These are phyloP conservation scores for Abrus pulchellus DNA, from an alignment of 306 rosid species.

Conservation along the genomic window DNA sequence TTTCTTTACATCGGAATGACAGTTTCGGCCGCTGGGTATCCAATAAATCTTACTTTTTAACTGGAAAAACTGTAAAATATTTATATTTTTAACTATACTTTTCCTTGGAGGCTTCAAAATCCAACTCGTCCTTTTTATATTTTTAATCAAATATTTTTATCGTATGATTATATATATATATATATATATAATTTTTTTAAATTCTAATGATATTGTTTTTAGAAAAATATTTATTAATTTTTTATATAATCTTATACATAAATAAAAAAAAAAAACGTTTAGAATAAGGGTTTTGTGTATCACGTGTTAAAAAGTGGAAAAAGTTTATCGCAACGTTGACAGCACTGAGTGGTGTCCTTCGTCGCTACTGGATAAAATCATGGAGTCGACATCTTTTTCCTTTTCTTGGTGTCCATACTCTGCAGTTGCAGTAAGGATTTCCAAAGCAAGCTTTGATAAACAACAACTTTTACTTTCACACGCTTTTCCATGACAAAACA, in stretches of 20 bases:
- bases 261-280: too few species aligned
- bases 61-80: neutral
- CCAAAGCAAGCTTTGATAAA: neutral
- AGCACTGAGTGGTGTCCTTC: slow-evolving; percentile 1
- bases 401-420: neutral
- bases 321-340: neutral
- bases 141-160: too few species aligned
- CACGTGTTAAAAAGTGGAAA: neutral
- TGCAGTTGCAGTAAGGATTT: neutral
- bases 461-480: neutral
- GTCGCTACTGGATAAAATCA: neutral
- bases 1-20: neutral
- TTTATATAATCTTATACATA: too few species aligned
- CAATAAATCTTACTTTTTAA: neutral
- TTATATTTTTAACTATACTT: too few species aligned
- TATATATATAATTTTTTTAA: too few species aligned
- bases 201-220: too few species aligned
- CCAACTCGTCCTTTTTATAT: too few species aligned
- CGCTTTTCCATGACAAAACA: neutral
- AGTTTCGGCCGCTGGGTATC: neutral
- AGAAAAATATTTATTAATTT: too few species aligned
- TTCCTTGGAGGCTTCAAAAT: too few species aligned
- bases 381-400: neutral
- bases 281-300: neutral
- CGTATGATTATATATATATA: too few species aligned